Evolutionary conservation across 768 basidiomycete genomes (phyloP).

Genomic region (Phaffia tasmanica): DNA sequence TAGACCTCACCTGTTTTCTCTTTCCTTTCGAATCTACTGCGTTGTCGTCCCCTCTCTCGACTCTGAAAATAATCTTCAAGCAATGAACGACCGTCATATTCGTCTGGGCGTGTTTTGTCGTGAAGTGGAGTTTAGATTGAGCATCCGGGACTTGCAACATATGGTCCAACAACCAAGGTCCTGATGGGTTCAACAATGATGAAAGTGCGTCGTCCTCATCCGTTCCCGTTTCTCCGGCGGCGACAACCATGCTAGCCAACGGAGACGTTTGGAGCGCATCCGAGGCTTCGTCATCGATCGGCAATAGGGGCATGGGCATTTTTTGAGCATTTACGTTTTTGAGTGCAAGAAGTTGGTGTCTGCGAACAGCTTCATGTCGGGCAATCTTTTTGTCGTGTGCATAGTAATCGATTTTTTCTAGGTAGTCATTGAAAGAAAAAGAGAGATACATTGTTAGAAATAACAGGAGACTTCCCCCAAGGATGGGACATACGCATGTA

Average conservation of each 20-base stretch:
- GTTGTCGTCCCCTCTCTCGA: constrained; percentile 65
- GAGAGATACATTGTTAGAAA: background rate
- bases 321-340: constrained; percentile 36
- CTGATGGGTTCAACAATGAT: constrained; percentile 42
- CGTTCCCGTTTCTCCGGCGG: constrained; percentile 33
- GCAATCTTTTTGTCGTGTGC: constrained; percentile 56
- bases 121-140: constrained; percentile 50
- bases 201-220: constrained; percentile 35
- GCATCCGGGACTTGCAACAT: constrained; percentile 56
- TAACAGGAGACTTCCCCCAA: background rate
- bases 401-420: constrained; percentile 74
- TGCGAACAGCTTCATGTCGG: constrained; percentile 55
- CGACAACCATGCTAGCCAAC: constrained; percentile 44
- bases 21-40: constrained; percentile 55
- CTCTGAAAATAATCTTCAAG: constrained; percentile 69
- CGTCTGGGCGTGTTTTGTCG: constrained; percentile 64
- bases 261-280: constrained; percentile 56
- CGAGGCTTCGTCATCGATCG: constrained; percentile 59
- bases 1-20: constrained; percentile 72
- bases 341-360: constrained; percentile 54
- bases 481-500: background rate
- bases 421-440: constrained; percentile 12
- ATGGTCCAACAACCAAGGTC: constrained; percentile 75
- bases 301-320: constrained; percentile 51
- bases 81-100: constrained; percentile 64